Percentiles rank a stretch among this genome's conserved stretches.
Evolutionary conservation across 1,284 basidiomycete species (phyloP).

Genomic region (Rhizoctonia solani): DNA sequence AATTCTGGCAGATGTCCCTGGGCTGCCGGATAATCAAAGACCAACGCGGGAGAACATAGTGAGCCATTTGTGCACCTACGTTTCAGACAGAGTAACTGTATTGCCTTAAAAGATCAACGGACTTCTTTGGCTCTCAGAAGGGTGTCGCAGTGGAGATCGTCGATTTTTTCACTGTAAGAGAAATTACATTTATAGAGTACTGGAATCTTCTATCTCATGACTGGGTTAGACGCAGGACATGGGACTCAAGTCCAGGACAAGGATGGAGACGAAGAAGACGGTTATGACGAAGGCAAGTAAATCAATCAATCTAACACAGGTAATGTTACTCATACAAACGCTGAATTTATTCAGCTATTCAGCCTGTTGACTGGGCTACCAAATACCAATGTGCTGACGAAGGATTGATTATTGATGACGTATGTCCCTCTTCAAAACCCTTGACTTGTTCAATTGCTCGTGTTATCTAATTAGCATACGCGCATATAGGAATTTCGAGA

Average conservation of each 20-base stretch:
- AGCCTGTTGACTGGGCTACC: slow-evolving; percentile 30
- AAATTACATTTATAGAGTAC: not conserved
- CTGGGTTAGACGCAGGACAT: slow-evolving; percentile 22
- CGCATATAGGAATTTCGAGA: slow-evolving; percentile 17
- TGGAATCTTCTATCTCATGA: not conserved
- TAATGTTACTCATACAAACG: not conserved
- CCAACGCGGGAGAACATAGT: slow-evolving; percentile 32
- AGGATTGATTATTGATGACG: slow-evolving; percentile 29
- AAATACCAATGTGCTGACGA: slow-evolving; percentile 10
- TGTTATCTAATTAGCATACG: not conserved
- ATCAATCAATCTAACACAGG: not conserved
- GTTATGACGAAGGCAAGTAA: slow-evolving; percentile 14
- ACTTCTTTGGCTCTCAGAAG: slow-evolving; percentile 15
- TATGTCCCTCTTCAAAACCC: not conserved
- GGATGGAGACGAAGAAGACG: slow-evolving; percentile 27
- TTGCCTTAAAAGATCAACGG: slow-evolving; percentile 1
- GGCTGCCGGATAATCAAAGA: slow-evolving; percentile 1
- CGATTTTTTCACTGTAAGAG: slow-evolving; percentile 30
- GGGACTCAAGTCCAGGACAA: slow-evolving; percentile 25
- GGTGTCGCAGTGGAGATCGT: slow-evolving; percentile 9
- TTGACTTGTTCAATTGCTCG: not conserved
- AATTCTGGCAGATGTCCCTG: slow-evolving; percentile 29
- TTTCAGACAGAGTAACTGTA: not conserved
- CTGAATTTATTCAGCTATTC: not conserved
- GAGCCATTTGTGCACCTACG: not conserved